phyloP scores from a whole-genome alignment of 2,329 filamentous ascomycete genomes.

The Trichoderma guizhouense region DNA sequence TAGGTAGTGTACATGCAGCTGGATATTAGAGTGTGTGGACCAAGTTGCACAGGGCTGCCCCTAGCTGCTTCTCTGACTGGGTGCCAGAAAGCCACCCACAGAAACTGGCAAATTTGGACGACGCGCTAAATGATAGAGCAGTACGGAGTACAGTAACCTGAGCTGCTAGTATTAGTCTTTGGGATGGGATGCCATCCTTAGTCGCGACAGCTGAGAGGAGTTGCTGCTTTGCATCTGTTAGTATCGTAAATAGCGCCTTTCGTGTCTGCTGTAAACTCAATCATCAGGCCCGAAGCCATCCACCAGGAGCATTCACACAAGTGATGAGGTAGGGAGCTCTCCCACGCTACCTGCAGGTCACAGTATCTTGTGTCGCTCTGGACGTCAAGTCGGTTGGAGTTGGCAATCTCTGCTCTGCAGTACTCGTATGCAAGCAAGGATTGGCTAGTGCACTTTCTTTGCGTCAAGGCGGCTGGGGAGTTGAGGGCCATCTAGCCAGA shows the following conservation, averaged over 20 bases:
- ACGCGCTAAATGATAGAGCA: slow-evolving; percentile 1
- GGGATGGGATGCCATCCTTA: not conserved
- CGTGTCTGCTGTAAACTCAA: not conserved
- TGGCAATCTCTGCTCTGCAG: slow-evolving; percentile 2
- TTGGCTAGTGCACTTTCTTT: slow-evolving; percentile 8
- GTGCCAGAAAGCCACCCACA: not conserved
- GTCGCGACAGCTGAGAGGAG: not conserved
- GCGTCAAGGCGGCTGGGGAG: slow-evolving; percentile 3
- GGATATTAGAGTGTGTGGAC: not conserved
- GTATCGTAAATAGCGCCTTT: not conserved
- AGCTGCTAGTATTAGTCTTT: not conserved
- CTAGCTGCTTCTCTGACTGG: not conserved
- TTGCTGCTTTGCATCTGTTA: not conserved
- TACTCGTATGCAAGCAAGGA: not conserved
- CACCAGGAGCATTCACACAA: not conserved
- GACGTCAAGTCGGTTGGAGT: slow-evolving; percentile 1
- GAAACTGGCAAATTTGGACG: not conserved
- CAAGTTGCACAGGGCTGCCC: not conserved
- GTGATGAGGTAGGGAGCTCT: not conserved
- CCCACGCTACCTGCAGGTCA: not conserved
- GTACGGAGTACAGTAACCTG: too few species aligned
- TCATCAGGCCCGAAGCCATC: not conserved
- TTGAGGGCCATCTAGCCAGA: not conserved
- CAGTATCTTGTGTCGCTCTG: not conserved
- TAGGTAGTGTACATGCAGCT: not conserved